Base-by-base conservation (phyloP, 805 yeast species). In the Blastobotrys peoriensis region DNA sequence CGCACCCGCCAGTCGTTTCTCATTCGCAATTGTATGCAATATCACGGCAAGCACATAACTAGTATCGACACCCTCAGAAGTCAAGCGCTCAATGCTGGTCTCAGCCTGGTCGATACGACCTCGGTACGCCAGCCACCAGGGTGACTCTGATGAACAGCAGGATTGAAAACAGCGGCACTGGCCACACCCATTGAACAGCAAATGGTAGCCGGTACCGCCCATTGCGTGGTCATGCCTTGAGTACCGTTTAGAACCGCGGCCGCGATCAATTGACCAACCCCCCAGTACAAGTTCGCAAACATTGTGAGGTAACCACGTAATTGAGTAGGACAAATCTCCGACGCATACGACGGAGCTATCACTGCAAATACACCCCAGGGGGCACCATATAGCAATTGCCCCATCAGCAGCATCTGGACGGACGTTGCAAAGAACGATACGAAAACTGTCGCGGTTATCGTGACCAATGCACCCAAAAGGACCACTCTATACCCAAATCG, bases 101-200 rank as follows among this genome's bases (percentile, higher is more conserved):
- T 63, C 66, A 4, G 83, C 82, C 8, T 71, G 71, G 0, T 60
- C 63, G 18, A 58, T 37, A 40, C 61, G 60, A 2, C 69, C 70
- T 50, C 66, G 65, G 44, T 69, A 65, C 3, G 71, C 69, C 38
- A 75, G 58, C 78, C 78, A 77, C 72, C 76, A 72, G 27, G 83
- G 83, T 4, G 79, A 73, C 44, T 76, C 81, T 6, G 62, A 82
- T 82, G 34, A 78, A 73, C 28, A 18, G 39, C 2, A 49, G 41
- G 6, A 30, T 38, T 2, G 73, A 57, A 20, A 67, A 52, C 20
- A 78, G 56, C 33, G 78, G 78, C 13, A 69, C 55, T 4, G 79
- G 75, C 80, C 79, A 78, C 2, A 67, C 61, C 83, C 83, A 78
- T 60, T 78, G 83, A n/a, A 77, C 47, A 2, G 78, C 81, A 55